A percentile compares a stretch with the other conserved stretches of the same genome.
phyloP scores from a whole-genome alignment of 805 yeast genomes.

The Yamadazyma philogaea region DNA sequence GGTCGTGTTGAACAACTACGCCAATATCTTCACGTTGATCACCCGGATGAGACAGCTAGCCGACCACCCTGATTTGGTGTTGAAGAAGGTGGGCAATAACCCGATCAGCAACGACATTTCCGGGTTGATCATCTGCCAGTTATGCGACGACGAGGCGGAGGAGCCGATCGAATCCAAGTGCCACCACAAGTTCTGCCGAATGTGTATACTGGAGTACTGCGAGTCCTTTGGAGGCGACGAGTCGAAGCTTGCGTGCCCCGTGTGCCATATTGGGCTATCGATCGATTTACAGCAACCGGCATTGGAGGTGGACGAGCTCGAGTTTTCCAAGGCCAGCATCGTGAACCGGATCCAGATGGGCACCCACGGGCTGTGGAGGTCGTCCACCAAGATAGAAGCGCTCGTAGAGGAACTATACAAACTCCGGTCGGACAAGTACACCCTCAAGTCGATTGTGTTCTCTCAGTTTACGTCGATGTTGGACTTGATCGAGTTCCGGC shows the following conservation, averaged over 20 bases:
- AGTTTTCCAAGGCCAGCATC: slow-evolving; percentile 63
- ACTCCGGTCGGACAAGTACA: slow-evolving; percentile 78
- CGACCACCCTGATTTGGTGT: slow-evolving; percentile 94
- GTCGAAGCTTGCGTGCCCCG: slow-evolving; percentile 78
- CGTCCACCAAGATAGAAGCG: slow-evolving; percentile 96
- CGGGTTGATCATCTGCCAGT: slow-evolving; percentile 72
- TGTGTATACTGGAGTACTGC: slow-evolving; percentile 87
- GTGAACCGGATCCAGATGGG: slow-evolving; percentile 85
- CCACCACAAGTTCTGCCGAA: slow-evolving; percentile 88
- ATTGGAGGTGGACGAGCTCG: slow-evolving; percentile 61
- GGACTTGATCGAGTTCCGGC: slow-evolving; percentile 93
- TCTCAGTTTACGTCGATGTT: slow-evolving; percentile 97
- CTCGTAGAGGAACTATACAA: slow-evolving; percentile 88
- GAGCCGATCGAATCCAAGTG: slow-evolving; percentile 95
- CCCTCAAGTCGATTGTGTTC: slow-evolving; percentile 93
- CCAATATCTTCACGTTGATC: slow-evolving; percentile 91
- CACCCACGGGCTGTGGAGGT: slow-evolving; percentile 68
- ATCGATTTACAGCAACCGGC: slow-evolving; percentile 90
- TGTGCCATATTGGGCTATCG: slow-evolving; percentile 89
- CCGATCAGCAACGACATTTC: slow-evolving; percentile 35
- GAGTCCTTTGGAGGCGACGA: slow-evolving; percentile 71
- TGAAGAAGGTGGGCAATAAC: slow-evolving; percentile 54
- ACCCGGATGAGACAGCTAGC: slow-evolving; percentile 98
- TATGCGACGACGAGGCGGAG: slow-evolving; percentile 98
- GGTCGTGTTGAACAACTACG: slow-evolving; percentile 93